Evolutionary conservation across 352 stramenopile genomes (phyloP), one percentile per base, ranked within the genome.

Genomic region (Phytophthora nicotianae): DNA sequence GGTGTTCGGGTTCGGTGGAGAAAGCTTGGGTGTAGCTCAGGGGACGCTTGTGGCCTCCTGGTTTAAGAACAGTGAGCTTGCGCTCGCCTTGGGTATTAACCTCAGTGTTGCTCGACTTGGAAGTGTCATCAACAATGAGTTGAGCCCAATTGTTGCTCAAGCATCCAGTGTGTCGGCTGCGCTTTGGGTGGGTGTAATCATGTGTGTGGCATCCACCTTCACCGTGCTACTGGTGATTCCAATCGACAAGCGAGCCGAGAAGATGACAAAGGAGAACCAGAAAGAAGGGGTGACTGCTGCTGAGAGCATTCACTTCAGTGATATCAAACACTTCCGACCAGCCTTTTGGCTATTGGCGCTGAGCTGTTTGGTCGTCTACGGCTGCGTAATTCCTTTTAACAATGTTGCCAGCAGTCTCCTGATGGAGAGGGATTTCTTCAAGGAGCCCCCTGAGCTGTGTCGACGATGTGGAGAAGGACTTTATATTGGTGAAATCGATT

Each of bases 341-440:
- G 77, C 90, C 0, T 98, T 97, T 61, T 98, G 90, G 90, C 65
- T 98, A 4, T 61, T 98, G 14, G 83, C 80, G 6, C 56, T 98
- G n/a, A 93, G 80, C 49, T 98, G 91, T 58, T 70, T 98, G 43
- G 85, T 98, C 2, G 83, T 98, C 11, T 98, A 98, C 51, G 93
- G 90, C 29, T 96, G 88, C 54, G 89, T 98, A 9, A 88, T 98
- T 17, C 93, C 94, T 21, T 98, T 98, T 61, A 98, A 98, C 66
- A 97, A 92, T 65, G 88, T 98, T 32, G 91, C 93, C 2, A 94
- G 82, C 59, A 96, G 88, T 52, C 77, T 98, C 33, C 66, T 98
- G 10, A 93, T 98, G 72, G 91, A 98, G 46, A 77, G 91, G 20
- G 89, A 97, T 57, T 97, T 91, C 42, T 93, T 90, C 69, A 89